Conservation (phyloP, 257 asterid genomes). For the Solanum sitiens region DNA sequence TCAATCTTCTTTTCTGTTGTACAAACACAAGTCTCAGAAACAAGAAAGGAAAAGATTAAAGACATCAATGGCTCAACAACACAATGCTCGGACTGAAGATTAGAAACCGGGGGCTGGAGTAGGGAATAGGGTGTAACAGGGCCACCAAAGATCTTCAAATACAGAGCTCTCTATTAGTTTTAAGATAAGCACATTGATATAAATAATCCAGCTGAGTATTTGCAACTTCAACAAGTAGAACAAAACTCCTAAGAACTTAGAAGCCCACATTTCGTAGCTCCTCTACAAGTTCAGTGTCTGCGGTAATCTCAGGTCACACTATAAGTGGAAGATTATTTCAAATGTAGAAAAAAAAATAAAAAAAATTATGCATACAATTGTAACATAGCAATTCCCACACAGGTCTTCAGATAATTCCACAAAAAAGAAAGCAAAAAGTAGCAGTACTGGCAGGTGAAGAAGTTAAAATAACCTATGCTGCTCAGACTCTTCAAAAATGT, state of each 20-base stretch:
- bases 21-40: conserved; percentile 1
- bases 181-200: not conserved
- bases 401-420: not conserved
- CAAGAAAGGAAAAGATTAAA: not conserved
- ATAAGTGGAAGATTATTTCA: not conserved
- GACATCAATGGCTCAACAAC: not conserved
- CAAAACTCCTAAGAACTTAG: not conserved
- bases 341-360: not conserved
- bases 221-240: not conserved
- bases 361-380: not conserved
- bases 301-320: not conserved
- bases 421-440: not conserved
- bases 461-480: not conserved
- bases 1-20: conserved; percentile 47
- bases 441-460: not conserved
- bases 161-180: not conserved
- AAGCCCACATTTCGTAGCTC: not conserved
- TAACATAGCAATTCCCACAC: not conserved
- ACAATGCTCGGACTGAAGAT: not conserved
- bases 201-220: not conserved
- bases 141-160: not conserved
- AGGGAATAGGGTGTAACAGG: not conserved
- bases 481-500: too few relatives aligned
- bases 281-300: not conserved
- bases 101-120: not conserved